These are phyloP conservation scores for Acanthamoeba triangularis DNA, from an alignment of 208 protist species.

Conservation along the genomic window DNA sequence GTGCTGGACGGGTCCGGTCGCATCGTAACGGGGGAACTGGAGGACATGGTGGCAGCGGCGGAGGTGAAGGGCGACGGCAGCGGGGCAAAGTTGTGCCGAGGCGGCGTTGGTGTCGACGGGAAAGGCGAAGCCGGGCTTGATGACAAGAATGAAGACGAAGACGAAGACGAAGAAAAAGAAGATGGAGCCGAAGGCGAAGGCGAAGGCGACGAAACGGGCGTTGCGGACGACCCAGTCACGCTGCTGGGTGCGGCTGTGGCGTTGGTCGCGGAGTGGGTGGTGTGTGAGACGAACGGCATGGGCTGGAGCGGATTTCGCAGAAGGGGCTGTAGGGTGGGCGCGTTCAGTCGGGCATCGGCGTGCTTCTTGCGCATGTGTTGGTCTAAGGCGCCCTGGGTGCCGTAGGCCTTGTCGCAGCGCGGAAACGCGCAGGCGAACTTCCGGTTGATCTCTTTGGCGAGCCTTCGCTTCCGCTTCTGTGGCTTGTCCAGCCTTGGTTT, in stretches of 20 bases:
- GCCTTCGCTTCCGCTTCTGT: constrained; percentile 12
- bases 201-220: background rate
- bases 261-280: background rate
- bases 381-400: background rate
- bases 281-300: background rate
- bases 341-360: background rate
- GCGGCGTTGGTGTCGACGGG: background rate
- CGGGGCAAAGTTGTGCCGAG: background rate
- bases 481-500: background rate
- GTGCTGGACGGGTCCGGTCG: background rate
- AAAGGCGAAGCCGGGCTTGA: background rate
- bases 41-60: background rate
- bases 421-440: background rate
- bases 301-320: background rate
- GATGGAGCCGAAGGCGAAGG: background rate
- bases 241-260: background rate
- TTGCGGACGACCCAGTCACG: background rate
- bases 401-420: constrained; percentile 39
- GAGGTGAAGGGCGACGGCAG: constrained; percentile 2
- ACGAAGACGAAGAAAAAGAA: background rate
- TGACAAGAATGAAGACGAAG: background rate
- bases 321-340: background rate
- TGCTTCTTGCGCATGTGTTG: constrained; percentile 1
- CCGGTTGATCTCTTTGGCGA: constrained; percentile 8
- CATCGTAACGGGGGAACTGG: background rate